A percentile compares a stretch with the other conserved stretches of the same genome.
phyloP scores from a whole-genome alignment of 1,284 basidiomycete species.

The Pseudomicrostroma phylloplanum region DNA sequence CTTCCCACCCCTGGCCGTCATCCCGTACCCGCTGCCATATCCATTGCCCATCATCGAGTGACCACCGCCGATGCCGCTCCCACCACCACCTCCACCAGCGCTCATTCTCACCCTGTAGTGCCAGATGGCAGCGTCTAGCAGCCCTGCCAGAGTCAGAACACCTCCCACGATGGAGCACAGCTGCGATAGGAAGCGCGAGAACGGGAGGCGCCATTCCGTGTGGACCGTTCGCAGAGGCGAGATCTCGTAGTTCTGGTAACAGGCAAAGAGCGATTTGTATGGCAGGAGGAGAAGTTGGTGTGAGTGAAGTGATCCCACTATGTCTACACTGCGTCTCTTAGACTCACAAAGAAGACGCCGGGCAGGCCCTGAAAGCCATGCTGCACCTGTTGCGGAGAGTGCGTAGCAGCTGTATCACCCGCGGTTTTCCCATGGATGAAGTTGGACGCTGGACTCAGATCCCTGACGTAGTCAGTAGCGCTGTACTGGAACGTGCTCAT shows the following conservation, averaged over 20 bases:
- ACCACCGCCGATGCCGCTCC: background rate
- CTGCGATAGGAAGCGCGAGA: slow-evolving; percentile 86
- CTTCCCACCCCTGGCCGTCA: slow-evolving; percentile 2
- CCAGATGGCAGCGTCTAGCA: slow-evolving; percentile 74
- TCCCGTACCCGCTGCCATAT: background rate
- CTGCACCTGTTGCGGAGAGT: slow-evolving; percentile 14
- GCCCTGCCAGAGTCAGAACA: slow-evolving; percentile 84
- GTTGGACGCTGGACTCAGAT: slow-evolving; percentile 52
- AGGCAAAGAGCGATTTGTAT: no score
- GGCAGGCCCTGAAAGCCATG: slow-evolving; percentile 68
- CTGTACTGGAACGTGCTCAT: slow-evolving; percentile 85
- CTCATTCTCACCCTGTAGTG: background rate
- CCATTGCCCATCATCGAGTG: background rate
- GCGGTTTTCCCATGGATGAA: background rate
- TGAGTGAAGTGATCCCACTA: slow-evolving; percentile 84
- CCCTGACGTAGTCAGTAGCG: slow-evolving; percentile 90
- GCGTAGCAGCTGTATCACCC: background rate
- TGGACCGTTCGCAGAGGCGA: slow-evolving; percentile 44
- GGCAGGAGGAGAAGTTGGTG: no score
- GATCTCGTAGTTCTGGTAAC: slow-evolving; percentile 79
- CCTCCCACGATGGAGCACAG: slow-evolving; percentile 90
- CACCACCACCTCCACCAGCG: background rate
- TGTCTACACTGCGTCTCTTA: no score
- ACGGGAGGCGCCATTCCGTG: slow-evolving; percentile 67
- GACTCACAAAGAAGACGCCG: slow-evolving; percentile 30